A percentile compares a stretch with the other conserved stretches of the same genome.
Conservation (phyloP, 73 alveolate species). For the Symbiodinium pilosum region DNA sequence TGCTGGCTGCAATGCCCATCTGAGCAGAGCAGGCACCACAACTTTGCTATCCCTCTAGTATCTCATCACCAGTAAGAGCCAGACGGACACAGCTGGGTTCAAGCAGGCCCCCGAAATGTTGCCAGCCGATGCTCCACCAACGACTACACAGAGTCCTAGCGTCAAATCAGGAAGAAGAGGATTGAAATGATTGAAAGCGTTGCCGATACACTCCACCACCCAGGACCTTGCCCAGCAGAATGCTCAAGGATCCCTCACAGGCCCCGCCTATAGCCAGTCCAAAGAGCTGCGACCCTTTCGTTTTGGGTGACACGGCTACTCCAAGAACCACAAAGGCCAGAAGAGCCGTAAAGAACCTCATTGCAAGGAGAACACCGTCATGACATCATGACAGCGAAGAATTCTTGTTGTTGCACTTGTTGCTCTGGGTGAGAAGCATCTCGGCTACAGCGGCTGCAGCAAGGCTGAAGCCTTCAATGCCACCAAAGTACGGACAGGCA, state of each 20-base stretch:
- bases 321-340: conserved; percentile 78
- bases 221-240: too few relatives aligned
- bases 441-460: conserved; percentile 73
- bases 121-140: conserved; percentile 54
- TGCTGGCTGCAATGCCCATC: conserved; percentile 76
- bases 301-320: conserved; percentile 81
- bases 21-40: not conserved
- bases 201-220: too few relatives aligned
- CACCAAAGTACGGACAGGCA: too few relatives aligned
- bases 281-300: conserved; percentile 77
- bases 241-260: too few relatives aligned
- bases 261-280: conserved; percentile 83
- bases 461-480: conserved; percentile 56
- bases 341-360: conserved; percentile 68
- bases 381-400: not conserved
- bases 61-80: not conserved
- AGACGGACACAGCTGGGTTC: conserved; percentile 56
- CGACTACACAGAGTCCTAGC: conserved; percentile 44
- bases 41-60: not conserved
- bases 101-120: conserved; percentile 78
- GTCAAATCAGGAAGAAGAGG: too few relatives aligned
- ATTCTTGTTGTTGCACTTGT: not conserved
- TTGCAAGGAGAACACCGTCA: not conserved
- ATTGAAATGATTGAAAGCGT: too few relatives aligned
- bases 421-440: not conserved